A percentile compares a stretch with the other conserved stretches of the same genome.
These are phyloP conservation scores for Paramecium sexaurelia DNA, from an alignment of 73 alveolate species.

Conservation along the genomic window DNA sequence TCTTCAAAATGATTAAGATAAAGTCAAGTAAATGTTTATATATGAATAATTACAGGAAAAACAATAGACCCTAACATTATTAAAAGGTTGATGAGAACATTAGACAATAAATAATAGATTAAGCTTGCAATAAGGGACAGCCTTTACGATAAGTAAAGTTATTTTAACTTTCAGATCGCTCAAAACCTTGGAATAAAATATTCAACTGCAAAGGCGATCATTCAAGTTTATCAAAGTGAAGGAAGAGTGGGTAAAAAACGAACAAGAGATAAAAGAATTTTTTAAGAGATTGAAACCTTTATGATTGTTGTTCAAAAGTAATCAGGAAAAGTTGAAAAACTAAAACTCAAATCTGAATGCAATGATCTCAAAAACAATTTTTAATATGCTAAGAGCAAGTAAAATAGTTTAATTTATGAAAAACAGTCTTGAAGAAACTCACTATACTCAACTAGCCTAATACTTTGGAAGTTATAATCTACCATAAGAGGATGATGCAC, in stretches of 20 bases:
- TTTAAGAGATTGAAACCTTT: not conserved
- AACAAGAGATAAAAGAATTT: slow-evolving; percentile 42
- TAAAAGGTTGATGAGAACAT: slow-evolving; percentile 16
- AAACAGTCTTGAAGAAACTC: not conserved
- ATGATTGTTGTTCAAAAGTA: not conserved
- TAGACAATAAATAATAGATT: not conserved
- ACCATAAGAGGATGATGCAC: not conserved
- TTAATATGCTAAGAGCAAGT: not conserved
- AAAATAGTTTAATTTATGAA: not conserved
- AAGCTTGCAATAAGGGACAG: not conserved
- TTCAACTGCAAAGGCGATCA: slow-evolving; percentile 41
- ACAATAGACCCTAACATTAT: not conserved
- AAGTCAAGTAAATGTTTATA: not conserved
- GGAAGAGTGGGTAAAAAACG: slow-evolving; percentile 46
- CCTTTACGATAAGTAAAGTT: slow-evolving; percentile 8
- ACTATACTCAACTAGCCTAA: slow-evolving; percentile 6
- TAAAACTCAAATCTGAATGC: slow-evolving; percentile 7
- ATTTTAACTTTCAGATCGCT: not conserved
- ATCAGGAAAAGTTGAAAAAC: slow-evolving; percentile 15
- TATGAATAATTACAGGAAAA: not conserved
- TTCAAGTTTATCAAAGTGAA: slow-evolving; percentile 20
- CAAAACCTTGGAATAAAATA: slow-evolving; percentile 23
- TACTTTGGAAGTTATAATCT: not conserved
- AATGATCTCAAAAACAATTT: not conserved
- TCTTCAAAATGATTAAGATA: not conserved